Conservation (phyloP, 2,329 filamentous ascomycete species). For the Aspergillus udagawae region DNA sequence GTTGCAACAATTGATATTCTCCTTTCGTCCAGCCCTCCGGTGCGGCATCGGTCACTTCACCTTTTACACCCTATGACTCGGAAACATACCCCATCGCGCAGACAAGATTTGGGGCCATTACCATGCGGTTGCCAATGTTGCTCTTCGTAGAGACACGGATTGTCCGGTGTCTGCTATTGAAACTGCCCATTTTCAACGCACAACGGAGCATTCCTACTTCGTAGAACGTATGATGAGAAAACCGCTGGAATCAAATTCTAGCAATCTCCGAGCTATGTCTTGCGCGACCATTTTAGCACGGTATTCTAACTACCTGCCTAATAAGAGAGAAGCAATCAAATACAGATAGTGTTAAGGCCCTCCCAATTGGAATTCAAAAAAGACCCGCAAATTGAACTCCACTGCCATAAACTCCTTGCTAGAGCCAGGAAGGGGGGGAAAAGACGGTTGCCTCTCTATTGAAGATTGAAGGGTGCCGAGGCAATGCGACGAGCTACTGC, state of each 20-base stretch:
- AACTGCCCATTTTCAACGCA: background rate
- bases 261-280: background rate
- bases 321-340: background rate
- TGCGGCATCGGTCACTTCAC: background rate
- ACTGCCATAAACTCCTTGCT: conserved; percentile 10
- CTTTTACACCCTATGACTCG: background rate
- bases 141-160: background rate
- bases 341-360: background rate
- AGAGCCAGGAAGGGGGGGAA: conserved; percentile 2
- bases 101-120: background rate
- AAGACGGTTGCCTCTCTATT: background rate
- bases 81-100: background rate
- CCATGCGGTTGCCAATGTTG: background rate
- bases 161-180: background rate
- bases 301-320: background rate
- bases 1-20: background rate
- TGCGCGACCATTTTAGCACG: background rate
- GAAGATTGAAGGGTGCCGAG: background rate
- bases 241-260: background rate
- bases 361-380: conserved; percentile 1
- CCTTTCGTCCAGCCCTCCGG: background rate
- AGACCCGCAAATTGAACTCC: conserved; percentile 5
- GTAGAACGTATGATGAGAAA: background rate
- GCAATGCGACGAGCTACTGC: conserved; percentile 3
- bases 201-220: background rate